Evolutionary conservation across 2,329 filamentous ascomycete species (phyloP), one percentile per base, ranked within the genome.

Genomic region (Cladophialophora carrionii): DNA sequence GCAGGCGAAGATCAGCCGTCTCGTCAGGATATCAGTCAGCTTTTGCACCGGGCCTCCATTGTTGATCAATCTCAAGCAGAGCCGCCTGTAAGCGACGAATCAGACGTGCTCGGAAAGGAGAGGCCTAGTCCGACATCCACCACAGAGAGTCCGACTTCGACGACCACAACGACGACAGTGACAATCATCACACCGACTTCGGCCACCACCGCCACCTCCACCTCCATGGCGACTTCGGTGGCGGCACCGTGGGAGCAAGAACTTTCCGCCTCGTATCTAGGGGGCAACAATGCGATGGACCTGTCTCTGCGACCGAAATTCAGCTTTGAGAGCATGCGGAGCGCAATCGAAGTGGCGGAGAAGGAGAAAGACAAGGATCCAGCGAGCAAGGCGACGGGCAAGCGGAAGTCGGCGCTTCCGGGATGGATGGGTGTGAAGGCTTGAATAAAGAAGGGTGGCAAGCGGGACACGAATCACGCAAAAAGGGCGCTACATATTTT

Each of bases 371-470:
- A 14, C 29, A 54, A 22, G 20, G 48, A 32, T 17, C 29, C n/a
- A 17, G 20, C 5, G 29, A 26, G 41, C 14, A 53, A 43, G 5
- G 4, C n/a, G 32, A 52, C 46, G 24, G 55, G 54, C 4, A 60
- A 55, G 56, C 49, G 51, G 26, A 46, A 51, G 56, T 49, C 57
- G n/a, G 48, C 34, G 4, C 14, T 32, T 24, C 4, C 57, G 1
- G 46, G 54, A 24, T 10, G 41, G 60, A 64, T 63, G 61, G 48
- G 52, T 62, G 41, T 17, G 29, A 34, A 54, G 29, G 52, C 20
- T 3, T 51, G 24, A 29, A 17, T 17, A 10, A 9, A 22, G 46
- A n/a, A 24, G 17, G 17, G 7, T 10, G 12, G 48, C n/a, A 9
- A 22, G 22, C 24, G 14, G 20, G 2, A 4, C 8, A 51, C 24